These are phyloP conservation scores for Cubamyces sp. DNA, from an alignment of 768 basidiomycete species.

Conservation along the genomic window DNA sequence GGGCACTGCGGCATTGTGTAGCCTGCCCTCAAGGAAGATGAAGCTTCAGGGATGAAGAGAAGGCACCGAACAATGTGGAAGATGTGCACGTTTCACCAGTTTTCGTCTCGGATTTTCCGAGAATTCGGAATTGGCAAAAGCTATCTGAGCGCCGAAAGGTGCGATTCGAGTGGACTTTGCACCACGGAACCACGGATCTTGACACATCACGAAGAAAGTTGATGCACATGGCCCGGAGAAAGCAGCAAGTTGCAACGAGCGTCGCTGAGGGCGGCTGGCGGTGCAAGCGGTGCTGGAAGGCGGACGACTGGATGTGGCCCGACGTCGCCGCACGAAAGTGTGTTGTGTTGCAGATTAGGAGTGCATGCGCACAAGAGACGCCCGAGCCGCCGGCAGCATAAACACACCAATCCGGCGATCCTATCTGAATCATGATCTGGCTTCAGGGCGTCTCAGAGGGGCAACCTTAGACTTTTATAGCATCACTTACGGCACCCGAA, in stretches of 20 bases:
- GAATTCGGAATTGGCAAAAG: conserved; percentile 4
- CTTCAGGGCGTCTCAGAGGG: conserved; percentile 3
- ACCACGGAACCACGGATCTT: conserved; percentile 22
- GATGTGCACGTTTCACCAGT: conserved; percentile 13
- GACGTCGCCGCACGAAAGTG: conserved; percentile 10
- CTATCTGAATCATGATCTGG: conserved; percentile 25
- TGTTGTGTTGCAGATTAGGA: conserved; percentile 5
- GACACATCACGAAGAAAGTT: conserved; percentile 13
- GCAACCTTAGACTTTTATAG: conserved; percentile 13
- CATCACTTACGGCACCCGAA: conserved; percentile 8
- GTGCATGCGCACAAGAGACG: not conserved
- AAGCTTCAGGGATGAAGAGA: conserved; percentile 6
- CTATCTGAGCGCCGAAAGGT: conserved; percentile 17
- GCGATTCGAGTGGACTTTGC: not conserved
- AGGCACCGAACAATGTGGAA: conserved; percentile 12
- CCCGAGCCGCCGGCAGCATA: conserved; percentile 13
- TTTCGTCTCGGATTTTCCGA: conserved; percentile 11
- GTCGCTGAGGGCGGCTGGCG: conserved; percentile 11
- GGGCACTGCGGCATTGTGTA: conserved; percentile 4
- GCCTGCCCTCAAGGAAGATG: conserved; percentile 13
- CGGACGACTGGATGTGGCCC: not conserved
- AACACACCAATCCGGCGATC: conserved; percentile 16
- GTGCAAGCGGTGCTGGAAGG: conserved; percentile 22
- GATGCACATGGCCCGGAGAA: conserved; percentile 10
- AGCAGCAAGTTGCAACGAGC: not conserved